Evolutionary conservation across 192 early-diverging fungal species (phyloP), one percentile per base, ranked within the genome.

Genomic region (Podila verticillata): DNA sequence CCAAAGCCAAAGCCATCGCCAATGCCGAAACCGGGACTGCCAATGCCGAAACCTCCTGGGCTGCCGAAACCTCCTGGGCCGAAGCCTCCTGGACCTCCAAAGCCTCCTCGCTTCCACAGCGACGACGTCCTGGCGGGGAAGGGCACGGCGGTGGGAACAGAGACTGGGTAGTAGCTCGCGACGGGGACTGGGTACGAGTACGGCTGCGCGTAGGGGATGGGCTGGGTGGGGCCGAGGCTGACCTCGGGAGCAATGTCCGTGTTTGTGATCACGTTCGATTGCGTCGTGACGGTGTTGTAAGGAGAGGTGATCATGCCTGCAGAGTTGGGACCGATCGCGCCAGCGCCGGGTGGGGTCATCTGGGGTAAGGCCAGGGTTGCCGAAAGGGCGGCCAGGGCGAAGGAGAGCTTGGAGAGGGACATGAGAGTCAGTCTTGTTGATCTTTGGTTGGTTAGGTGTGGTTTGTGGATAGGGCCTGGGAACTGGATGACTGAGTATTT

Each of bases 221-320:
- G 70, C 26, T 72, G 63, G 4, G 77, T 72, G 2, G 77, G 77
- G 0, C 64, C 77, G 7, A 80, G 30, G n/a, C 61, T 72, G 9
- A 80, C 70, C 19, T 72, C 20, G 4, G 77, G 77, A 3, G 70
- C 70, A 26, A 80, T 66, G 26, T 80, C 70, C 9, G 77, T 80
- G 66, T 68, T 72, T 9, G 77, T 44, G n/a, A 68, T 59, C 28
- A 80, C 47, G 24, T 80, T 80, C 29, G 77, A 68, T 20, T 57
- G 9, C 4, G 70, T 80, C 20, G 47, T 51, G 1, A 56, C 66
- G 32, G 49, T 19, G 63, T 63, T 13, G 39, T 31, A 9, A 8
- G 63, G 63, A 12, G 15, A 7, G 22, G 60, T 28, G 59, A 62
- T 31, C 2, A 48, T 17, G n/a, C 10, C 31, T 20, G 61, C 29